A percentile compares a stretch with the other conserved stretches of the same genome.
Evolutionary conservation across 176 grass and related monocot species (phyloP).

Genomic region (Carex cristatella): DNA sequence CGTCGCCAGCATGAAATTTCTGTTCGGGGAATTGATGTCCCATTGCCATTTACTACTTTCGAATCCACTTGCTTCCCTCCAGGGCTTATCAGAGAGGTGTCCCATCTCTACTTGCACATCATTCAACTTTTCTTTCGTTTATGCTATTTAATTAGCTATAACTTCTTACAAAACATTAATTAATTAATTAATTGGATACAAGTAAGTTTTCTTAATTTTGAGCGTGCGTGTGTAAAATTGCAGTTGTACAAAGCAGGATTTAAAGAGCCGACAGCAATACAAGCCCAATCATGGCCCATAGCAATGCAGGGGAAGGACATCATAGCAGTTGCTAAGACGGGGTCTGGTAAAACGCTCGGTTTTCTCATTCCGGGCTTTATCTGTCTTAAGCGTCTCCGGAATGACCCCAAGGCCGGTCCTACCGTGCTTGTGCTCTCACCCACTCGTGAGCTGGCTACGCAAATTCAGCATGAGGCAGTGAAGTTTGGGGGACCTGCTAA

Average conservation of each 20-base stretch:
- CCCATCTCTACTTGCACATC: too few species aligned
- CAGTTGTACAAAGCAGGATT: slow-evolving; percentile 65
- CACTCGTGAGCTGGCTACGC: slow-evolving; percentile 86
- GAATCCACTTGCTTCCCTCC: slow-evolving; percentile 58
- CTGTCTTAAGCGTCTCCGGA: slow-evolving; percentile 47
- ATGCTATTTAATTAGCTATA: too few species aligned
- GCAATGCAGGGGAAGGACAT: slow-evolving; percentile 66
- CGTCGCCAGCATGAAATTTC: slow-evolving; percentile 77
- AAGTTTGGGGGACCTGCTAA: slow-evolving; percentile 90
- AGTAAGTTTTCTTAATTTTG: too few species aligned
- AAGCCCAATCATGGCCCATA: slow-evolving; percentile 96
- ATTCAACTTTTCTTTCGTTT: too few species aligned
- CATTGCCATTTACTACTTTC: slow-evolving; percentile 60
- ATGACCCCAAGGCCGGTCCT: slow-evolving; percentile 70
- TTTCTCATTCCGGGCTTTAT: slow-evolving; percentile 90
- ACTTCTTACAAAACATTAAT: too few species aligned
- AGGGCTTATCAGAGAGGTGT: slow-evolving; percentile 54
- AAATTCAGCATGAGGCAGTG: slow-evolving; percentile 89
- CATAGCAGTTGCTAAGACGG: slow-evolving; percentile 86
- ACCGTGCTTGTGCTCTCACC: slow-evolving; percentile 76
- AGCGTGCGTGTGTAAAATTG: too few species aligned
- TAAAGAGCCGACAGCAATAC: slow-evolving; percentile 63
- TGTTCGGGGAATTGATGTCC: slow-evolving; percentile 61
- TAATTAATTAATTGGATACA: too few species aligned
- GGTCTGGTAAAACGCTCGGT: slow-evolving; percentile 91